phyloP scores from a whole-genome alignment of 2,329 filamentous ascomycete species.

The Penicillium sclerotigenum region DNA sequence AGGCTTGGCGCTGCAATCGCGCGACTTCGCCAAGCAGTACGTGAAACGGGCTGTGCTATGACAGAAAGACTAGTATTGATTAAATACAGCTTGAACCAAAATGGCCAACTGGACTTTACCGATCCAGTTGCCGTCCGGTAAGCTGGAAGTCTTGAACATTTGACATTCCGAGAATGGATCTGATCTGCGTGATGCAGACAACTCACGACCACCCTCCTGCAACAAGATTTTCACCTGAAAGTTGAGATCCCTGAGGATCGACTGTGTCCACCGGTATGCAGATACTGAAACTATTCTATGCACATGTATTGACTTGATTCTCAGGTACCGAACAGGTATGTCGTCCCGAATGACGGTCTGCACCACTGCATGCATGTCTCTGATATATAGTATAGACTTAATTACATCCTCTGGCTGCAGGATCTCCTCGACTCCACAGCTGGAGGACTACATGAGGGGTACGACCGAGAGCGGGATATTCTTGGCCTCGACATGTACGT shows the following conservation, averaged over 20 bases:
- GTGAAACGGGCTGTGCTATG: conserved; percentile 21
- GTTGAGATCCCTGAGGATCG: conserved; percentile 72
- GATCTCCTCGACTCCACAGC: conserved; percentile 69
- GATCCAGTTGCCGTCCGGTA: conserved; percentile 74
- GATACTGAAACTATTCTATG: not conserved
- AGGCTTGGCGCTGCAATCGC: conserved; percentile 56
- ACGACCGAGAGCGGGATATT: conserved; percentile 55
- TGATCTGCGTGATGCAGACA: conserved; percentile 40
- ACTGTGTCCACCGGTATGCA: conserved; percentile 75
- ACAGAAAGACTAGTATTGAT: conserved; percentile 6
- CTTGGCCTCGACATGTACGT: conserved; percentile 70
- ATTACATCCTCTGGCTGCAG: conserved; percentile 89
- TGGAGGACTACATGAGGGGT: conserved; percentile 47
- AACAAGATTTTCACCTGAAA: conserved; percentile 68
- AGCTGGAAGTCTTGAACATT: conserved; percentile 5
- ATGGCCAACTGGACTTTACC: conserved; percentile 71
- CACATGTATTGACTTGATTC: not conserved
- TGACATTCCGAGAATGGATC: conserved; percentile 2
- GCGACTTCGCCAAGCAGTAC: conserved; percentile 58
- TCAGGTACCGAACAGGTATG: conserved; percentile 48
- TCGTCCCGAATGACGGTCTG: not conserved
- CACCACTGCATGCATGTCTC: not conserved
- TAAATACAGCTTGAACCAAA: conserved; percentile 48
- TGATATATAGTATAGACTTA: conserved; percentile 56
- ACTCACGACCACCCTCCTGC: conserved; percentile 75